Conservation (phyloP, 2,329 filamentous ascomycete species). For the Chrysosporium queenslandicum region DNA sequence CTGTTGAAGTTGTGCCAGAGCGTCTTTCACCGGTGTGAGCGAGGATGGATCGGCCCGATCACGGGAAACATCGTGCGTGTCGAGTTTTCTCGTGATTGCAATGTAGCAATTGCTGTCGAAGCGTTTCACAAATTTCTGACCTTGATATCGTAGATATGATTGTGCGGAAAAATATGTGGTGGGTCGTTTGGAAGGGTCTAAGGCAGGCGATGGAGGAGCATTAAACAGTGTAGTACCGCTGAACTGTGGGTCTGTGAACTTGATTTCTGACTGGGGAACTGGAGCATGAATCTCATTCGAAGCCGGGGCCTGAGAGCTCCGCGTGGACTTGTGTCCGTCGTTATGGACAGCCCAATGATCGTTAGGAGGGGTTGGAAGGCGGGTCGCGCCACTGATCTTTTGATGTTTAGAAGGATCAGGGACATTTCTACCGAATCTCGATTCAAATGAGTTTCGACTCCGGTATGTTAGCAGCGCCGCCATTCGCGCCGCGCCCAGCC, state of each 20-base stretch:
- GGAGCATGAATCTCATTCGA: slow-evolving; percentile 16
- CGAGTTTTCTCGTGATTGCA: slow-evolving; percentile 92
- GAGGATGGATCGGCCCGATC: slow-evolving; percentile 46
- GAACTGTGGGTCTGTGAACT: slow-evolving; percentile 58
- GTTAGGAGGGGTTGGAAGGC: slow-evolving; percentile 52
- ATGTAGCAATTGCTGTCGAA: slow-evolving; percentile 99
- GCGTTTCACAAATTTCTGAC: slow-evolving; percentile 88
- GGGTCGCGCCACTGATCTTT: slow-evolving; percentile 62
- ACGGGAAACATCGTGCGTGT: slow-evolving; percentile 89
- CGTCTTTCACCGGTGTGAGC: slow-evolving; percentile 52
- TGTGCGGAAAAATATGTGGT: slow-evolving; percentile 96
- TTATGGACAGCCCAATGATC: slow-evolving; percentile 75
- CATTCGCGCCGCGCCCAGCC: slow-evolving; percentile 91
- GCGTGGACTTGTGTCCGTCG: slow-evolving; percentile 61
- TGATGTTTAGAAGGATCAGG: slow-evolving; percentile 76
- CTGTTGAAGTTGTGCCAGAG: slow-evolving; percentile 73
- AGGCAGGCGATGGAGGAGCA: slow-evolving; percentile 30
- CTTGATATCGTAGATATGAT: slow-evolving; percentile 94
- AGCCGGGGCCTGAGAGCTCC: slow-evolving; percentile 26
- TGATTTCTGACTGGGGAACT: slow-evolving; percentile 23
- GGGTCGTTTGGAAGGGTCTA: slow-evolving; percentile 31
- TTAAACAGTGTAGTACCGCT: slow-evolving; percentile 51
- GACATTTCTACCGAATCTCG: slow-evolving; percentile 84
- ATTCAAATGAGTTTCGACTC: slow-evolving; percentile 92
- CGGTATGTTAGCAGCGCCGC: slow-evolving; percentile 90